phyloP scores from a whole-genome alignment of 192 early-diverging fungal species.

The Backusella australiensis region DNA sequence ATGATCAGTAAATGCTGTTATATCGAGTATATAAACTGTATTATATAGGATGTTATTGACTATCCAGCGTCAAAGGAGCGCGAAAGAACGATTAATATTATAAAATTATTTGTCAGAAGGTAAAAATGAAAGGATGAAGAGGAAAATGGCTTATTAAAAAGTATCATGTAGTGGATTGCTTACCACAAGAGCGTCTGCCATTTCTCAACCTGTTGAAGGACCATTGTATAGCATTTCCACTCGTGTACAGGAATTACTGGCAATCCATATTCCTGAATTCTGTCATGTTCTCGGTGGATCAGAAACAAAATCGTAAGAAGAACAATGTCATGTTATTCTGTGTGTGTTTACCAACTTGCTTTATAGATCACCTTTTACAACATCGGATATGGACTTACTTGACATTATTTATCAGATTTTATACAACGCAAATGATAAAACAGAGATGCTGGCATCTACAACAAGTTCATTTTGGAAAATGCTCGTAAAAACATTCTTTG shows the following conservation, averaged over 20 bases:
- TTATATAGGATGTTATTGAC: slow-evolving; percentile 15
- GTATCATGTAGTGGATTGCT: slow-evolving; percentile 14
- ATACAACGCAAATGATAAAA: slow-evolving; percentile 5
- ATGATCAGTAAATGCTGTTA: too few species aligned
- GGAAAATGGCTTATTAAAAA: not conserved
- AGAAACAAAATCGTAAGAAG: not conserved
- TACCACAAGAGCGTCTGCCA: slow-evolving; percentile 16
- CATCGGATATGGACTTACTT: slow-evolving; percentile 21
- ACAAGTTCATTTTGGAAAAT: slow-evolving; percentile 31
- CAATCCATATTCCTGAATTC: slow-evolving; percentile 16
- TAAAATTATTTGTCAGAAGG: slow-evolving; percentile 27
- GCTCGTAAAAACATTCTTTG: slow-evolving; percentile 33
- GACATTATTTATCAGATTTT: slow-evolving; percentile 25
- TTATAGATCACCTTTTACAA: slow-evolving; percentile 15
- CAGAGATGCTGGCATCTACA: slow-evolving; percentile 18
- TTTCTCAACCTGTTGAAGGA: slow-evolving; percentile 18
- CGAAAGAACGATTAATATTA: slow-evolving; percentile 13
- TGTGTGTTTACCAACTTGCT: too few species aligned
- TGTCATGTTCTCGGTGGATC: slow-evolving; percentile 11
- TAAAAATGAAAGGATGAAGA: not conserved
- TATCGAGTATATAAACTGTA: too few species aligned
- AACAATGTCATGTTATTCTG: not conserved
- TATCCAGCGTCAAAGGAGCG: slow-evolving; percentile 2
- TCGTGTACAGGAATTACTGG: slow-evolving; percentile 18
- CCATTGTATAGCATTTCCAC: slow-evolving; percentile 26